A percentile compares a stretch with the other conserved stretches of the same genome.
Conservation (phyloP, 1,284 basidiomycete species). For the Ceratobasidium papillatum region DNA sequence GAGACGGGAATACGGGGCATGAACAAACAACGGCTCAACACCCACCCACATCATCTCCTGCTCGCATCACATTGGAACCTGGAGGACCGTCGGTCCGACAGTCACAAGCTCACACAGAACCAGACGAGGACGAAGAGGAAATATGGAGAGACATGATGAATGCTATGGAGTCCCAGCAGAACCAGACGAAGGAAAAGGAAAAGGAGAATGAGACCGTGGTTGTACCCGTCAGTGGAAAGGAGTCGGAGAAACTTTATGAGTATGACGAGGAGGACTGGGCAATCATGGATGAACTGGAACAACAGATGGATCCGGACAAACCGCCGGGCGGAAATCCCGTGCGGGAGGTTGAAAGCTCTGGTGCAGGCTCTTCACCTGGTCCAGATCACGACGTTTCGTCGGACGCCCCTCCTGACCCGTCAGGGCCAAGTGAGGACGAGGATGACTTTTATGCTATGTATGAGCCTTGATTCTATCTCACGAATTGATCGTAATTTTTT, state of each 20-base stretch:
- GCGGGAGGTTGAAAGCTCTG: not conserved
- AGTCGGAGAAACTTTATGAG: not conserved
- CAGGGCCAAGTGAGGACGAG: conserved; percentile 32
- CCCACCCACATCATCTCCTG: conserved; percentile 28
- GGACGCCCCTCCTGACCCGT: conserved; percentile 19
- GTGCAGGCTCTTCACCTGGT: not conserved
- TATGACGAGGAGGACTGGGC: conserved; percentile 42
- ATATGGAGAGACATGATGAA: conserved; percentile 74
- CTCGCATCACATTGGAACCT: conserved; percentile 27
- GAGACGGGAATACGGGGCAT: conserved; percentile 38
- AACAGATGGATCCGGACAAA: conserved; percentile 17
- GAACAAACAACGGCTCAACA: conserved; percentile 26
- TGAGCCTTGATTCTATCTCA: conserved; percentile 20
- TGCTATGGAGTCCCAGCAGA: conserved; percentile 60
- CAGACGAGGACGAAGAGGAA: conserved; percentile 65
- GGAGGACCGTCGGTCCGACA: conserved; percentile 42
- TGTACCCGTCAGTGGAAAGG: not conserved
- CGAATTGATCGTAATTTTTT: not conserved
- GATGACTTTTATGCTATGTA: conserved; percentile 37
- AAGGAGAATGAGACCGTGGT: not conserved
- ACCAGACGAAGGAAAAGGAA: conserved; percentile 38
- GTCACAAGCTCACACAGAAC: conserved; percentile 46
- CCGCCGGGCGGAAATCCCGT: not conserved
- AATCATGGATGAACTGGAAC: conserved; percentile 43
- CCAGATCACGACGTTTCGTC: conserved; percentile 33